Conservation (phyloP, 352 stramenopile genomes). For the Globisporangium echinulatum region DNA sequence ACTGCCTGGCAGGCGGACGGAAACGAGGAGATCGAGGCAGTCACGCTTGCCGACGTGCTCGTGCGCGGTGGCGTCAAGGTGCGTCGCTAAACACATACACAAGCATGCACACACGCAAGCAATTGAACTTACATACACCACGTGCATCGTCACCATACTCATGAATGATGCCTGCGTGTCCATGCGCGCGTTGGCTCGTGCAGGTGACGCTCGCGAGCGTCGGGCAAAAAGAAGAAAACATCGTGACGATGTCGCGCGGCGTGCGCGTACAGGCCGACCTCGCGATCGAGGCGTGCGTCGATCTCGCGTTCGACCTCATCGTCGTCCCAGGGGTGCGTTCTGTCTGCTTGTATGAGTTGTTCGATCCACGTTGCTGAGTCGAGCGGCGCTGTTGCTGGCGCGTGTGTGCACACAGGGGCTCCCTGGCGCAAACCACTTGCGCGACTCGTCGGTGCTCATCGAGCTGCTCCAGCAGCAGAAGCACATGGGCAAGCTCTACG, state of each 20-base stretch:
- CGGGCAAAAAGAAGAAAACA: slow-evolving; percentile 44
- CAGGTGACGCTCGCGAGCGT: slow-evolving; percentile 61
- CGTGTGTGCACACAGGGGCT: slow-evolving; percentile 31
- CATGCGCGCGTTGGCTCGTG: neutral
- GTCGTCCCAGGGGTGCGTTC: slow-evolving; percentile 49
- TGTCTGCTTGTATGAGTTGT: slow-evolving; percentile 1
- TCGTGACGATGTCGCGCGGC: slow-evolving; percentile 71
- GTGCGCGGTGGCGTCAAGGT: slow-evolving; percentile 56
- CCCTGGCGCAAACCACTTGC: slow-evolving; percentile 58
- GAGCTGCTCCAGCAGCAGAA: slow-evolving; percentile 63
- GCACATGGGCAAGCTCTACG: slow-evolving; percentile 53
- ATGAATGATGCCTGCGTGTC: too few relatives aligned
- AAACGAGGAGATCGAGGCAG: slow-evolving; percentile 78
- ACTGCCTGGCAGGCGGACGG: slow-evolving; percentile 45
- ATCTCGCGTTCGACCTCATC: slow-evolving; percentile 57
- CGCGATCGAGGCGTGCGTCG: slow-evolving; percentile 53
- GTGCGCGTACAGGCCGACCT: slow-evolving; percentile 64
- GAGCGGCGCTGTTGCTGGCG: neutral
- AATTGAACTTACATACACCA: too few relatives aligned
- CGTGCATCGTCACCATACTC: too few relatives aligned
- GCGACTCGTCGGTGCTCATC: slow-evolving; percentile 52
- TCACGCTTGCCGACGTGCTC: slow-evolving; percentile 68
- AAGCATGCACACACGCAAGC: too few relatives aligned
- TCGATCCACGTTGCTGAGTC: neutral
- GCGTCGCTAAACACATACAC: neutral